Conservation (phyloP, 1,284 basidiomycete genomes). For the Papiliotrema terrestris region DNA sequence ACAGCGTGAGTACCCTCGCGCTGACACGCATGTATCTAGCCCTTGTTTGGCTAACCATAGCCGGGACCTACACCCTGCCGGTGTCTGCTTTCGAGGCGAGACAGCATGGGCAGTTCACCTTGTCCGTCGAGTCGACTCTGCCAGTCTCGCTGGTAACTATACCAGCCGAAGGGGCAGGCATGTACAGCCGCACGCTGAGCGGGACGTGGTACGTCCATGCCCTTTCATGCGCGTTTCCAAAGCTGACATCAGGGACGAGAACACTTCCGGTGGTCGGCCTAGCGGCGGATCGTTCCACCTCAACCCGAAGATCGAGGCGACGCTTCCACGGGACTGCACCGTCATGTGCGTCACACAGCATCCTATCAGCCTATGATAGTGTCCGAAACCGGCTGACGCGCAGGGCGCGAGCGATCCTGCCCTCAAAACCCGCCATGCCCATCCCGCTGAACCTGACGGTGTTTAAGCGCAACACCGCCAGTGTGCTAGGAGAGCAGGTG, state of each 20-base stretch:
- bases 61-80: constrained; percentile 75
- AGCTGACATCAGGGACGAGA: constrained; percentile 51
- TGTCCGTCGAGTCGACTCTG: constrained; percentile 62
- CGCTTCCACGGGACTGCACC: constrained; percentile 56
- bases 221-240: neutral
- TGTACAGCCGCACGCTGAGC: constrained; percentile 67
- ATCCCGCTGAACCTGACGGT: constrained; percentile 47
- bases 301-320: constrained; percentile 69
- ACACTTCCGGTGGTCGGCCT: constrained; percentile 63
- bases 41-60: constrained; percentile 47
- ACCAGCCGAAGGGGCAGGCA: constrained; percentile 79
- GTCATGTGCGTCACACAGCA: constrained; percentile 59
- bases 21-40: neutral
- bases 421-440: constrained; percentile 2
- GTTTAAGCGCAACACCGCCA: constrained; percentile 32
- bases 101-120: constrained; percentile 61
- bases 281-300: constrained; percentile 59
- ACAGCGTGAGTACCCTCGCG: constrained; percentile 55
- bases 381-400: constrained; percentile 1
- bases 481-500: constrained; percentile 52
- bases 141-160: constrained; percentile 49
- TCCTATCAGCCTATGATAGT: neutral
- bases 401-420: constrained; percentile 5
- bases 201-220: constrained; percentile 62
- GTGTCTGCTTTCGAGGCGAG: constrained; percentile 77